These are phyloP conservation scores for Solanum paucissectum DNA, from an alignment of 257 asterid genomes.

Conservation along the genomic window DNA sequence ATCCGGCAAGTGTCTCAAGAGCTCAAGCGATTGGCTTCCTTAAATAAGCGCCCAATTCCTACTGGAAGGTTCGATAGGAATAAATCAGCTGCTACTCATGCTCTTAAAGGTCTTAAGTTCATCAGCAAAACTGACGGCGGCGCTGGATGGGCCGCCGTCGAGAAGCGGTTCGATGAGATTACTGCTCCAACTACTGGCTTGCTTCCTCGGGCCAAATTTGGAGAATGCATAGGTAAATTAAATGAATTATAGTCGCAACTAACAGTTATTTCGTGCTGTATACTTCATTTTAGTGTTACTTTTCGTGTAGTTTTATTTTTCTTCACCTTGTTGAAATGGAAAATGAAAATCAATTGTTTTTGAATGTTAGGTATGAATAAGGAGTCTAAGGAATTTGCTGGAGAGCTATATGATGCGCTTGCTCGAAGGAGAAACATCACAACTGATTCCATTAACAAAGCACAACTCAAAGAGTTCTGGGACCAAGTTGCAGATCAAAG, in stretches of 20 bases:
- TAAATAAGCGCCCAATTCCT: neutral
- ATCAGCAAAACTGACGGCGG: constrained; percentile 68
- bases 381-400: constrained; percentile 69
- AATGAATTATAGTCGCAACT: neutral
- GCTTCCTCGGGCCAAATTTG: constrained; percentile 58
- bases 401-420: constrained; percentile 67
- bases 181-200: constrained; percentile 36
- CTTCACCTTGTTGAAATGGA: neutral
- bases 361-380: constrained; percentile 57
- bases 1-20: constrained; percentile 62
- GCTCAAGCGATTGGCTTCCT: constrained; percentile 50
- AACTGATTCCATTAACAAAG: constrained; percentile 44
- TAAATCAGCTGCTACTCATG: constrained; percentile 65
- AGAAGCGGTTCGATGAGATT: constrained; percentile 50
- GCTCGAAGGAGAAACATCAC: constrained; percentile 49
- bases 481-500: constrained; percentile 76
- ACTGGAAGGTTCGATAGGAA: constrained; percentile 2
- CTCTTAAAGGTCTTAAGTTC: constrained; percentile 73
- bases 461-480: constrained; percentile 67
- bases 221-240: constrained; percentile 73
- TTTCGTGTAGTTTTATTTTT: neutral
- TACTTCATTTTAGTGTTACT: neutral
- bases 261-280: neutral
- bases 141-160: constrained; percentile 72
- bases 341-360: neutral